phyloP scores from a whole-genome alignment of 805 yeast species.

The Kregervanrija pseudodelftensis region DNA sequence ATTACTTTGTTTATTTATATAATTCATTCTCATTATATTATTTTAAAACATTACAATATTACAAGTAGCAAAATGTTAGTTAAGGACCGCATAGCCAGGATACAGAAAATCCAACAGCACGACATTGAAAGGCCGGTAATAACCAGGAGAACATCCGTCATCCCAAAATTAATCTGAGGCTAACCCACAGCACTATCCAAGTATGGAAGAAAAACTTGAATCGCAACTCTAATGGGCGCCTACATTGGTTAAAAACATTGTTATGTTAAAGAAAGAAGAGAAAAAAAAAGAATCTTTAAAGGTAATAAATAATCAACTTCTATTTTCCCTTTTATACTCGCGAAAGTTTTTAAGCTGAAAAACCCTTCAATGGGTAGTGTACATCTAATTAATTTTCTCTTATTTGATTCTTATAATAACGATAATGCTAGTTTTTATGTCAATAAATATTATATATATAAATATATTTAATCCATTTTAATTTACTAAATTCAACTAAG shows the following conservation, averaged over 20 bases:
- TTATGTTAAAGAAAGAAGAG: conserved; percentile 13
- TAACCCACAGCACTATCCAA: conserved; percentile 82
- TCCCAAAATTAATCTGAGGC: conserved; percentile 58
- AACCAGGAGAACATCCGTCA: conserved; percentile 26
- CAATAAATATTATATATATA: no score
- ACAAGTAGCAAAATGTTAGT: conserved; percentile 42
- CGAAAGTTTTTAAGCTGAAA: not conserved
- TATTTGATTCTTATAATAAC: no score
- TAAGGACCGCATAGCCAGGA: conserved; percentile 67
- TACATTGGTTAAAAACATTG: conserved; percentile 31
- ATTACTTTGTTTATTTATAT: no score
- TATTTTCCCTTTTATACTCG: conserved; percentile 7
- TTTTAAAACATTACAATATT: no score
- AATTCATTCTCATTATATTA: no score
- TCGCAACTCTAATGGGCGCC: conserved; percentile 87
- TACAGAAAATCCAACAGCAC: conserved; percentile 36
- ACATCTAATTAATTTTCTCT: not conserved
- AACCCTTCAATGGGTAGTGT: not conserved
- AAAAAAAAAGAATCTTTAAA: not conserved
- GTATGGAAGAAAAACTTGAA: conserved; percentile 40
- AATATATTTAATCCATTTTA: no score
- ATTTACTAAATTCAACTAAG: no score
- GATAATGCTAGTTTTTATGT: no score
- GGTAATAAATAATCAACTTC: not conserved
- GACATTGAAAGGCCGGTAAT: conserved; percentile 48